Evolutionary conservation across 2,329 filamentous ascomycete species (phyloP).

Genomic region (Herpotrichia juniperi): DNA sequence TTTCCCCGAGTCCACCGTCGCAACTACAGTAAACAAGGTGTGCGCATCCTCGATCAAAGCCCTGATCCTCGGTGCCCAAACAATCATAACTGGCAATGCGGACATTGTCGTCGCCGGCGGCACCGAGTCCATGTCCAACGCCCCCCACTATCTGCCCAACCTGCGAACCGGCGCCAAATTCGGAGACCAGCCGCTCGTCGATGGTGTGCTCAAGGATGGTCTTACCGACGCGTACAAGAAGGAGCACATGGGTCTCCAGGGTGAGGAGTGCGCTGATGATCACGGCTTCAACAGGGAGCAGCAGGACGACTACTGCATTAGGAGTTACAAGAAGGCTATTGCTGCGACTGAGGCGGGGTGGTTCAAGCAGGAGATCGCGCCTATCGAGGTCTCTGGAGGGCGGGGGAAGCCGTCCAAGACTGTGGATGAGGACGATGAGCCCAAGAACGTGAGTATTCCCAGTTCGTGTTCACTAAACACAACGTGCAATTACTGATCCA

Average conservation of each 20-base stretch:
- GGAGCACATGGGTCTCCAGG: constrained; percentile 95
- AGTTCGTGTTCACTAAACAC: constrained; percentile 6
- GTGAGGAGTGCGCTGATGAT: constrained; percentile 88
- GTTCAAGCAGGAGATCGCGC: constrained; percentile 86
- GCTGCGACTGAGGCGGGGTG: constrained; percentile 79
- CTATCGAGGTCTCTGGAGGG: constrained; percentile 84
- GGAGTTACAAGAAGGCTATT: constrained; percentile 92
- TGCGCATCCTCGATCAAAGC: constrained; percentile 96
- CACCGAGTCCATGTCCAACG: constrained; percentile 98
- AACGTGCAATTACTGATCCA: constrained; percentile 20
- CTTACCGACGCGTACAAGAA: constrained; percentile 94
- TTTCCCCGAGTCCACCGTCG: constrained; percentile 77
- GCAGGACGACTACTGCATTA: constrained; percentile 96
- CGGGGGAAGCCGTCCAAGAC: constrained; percentile 86
- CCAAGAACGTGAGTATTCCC: constrained; percentile 76
- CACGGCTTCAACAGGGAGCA: constrained; percentile 80
- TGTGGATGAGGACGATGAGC: constrained; percentile 89
- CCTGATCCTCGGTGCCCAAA: constrained; percentile 91
- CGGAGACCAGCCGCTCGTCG: constrained; percentile 85
- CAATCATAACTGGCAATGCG: constrained; percentile 95
- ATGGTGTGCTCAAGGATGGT: constrained; percentile 93
- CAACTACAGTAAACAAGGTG: constrained; percentile 98
- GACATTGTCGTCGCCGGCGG: constrained; percentile 92
- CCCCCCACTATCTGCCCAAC: constrained; percentile 91
- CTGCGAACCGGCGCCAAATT: constrained; percentile 91